These are phyloP conservation scores for Vicia villosa DNA, from an alignment of 306 rosid species.

Conservation along the genomic window DNA sequence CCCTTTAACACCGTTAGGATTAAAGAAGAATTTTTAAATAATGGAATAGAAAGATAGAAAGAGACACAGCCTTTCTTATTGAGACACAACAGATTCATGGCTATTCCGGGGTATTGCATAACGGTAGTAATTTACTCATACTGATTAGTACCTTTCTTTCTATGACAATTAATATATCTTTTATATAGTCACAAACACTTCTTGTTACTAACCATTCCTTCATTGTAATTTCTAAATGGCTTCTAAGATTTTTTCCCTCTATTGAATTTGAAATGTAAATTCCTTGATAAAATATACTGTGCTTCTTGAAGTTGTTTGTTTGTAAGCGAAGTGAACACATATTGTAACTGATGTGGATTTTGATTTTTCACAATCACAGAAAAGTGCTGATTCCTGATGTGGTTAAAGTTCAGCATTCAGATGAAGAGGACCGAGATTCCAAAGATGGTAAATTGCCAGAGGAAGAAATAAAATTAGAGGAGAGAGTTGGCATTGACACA, in stretches of 20 bases:
- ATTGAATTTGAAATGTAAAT: constrained; percentile 20
- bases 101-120: background rate
- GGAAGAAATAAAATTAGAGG: constrained; percentile 36
- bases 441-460: constrained; percentile 37
- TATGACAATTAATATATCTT: constrained; percentile 25
- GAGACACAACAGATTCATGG: background rate
- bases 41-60: background rate
- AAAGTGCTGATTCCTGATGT: constrained; percentile 33
- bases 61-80: background rate
- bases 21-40: background rate
- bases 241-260: constrained; percentile 5
- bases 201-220: constrained; percentile 16
- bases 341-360: constrained; percentile 35
- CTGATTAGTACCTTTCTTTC: constrained; percentile 4
- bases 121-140: constrained; percentile 23
- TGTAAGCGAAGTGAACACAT: constrained; percentile 6
- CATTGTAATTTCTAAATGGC: constrained; percentile 15
- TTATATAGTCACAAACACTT: constrained; percentile 19
- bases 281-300: constrained; percentile 8
- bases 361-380: constrained; percentile 37
- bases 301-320: constrained; percentile 25
- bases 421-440: constrained; percentile 35
- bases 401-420: constrained; percentile 30
- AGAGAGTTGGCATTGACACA: constrained; percentile 33
- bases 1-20: background rate